Evolutionary conservation across 805 yeast species (phyloP), one percentile per base, ranked within the genome.

Genomic region (Torulaspora delbrueckii): DNA sequence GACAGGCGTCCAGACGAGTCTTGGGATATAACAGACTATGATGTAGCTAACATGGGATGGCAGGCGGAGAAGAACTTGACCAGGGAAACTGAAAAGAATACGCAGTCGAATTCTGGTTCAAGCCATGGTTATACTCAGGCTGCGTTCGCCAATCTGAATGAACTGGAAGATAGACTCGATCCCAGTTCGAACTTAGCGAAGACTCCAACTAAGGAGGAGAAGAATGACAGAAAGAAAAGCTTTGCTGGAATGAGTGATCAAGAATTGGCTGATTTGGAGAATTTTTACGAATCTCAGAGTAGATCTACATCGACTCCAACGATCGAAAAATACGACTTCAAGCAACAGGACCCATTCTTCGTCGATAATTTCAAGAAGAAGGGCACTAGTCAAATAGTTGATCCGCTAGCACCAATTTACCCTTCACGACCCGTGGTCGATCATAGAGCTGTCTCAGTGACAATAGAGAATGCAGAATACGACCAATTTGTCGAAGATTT

Each of bases 341-440:
- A 59, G 8, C 56, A 60, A 48, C 65, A 58, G 40, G 53, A 48
- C 40, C 55, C 57, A 9, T 38, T 55, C 3, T 54, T 53, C 42
- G 45, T 55, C 10, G 56, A 48, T 8, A 45, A 40, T n/a, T 35
- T 43, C 9, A 27, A 38, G 22, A 31, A 40, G 14, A 43, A 47
- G 40, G 45, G 38, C 12, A 43, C 43, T 2, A 18, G 40, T 6
- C 37, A 32, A 6, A 13, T 35, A 10, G 32, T 43, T n/a, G 65
- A 62, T 41, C 54, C 63, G 6, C 43, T 57, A 24, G 51, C 56
- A 1, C 57, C 57, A 10, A 54, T 56, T 7, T 66, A 66, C 40
- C 70, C 70, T 9, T 58, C 70, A 4, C 53, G 67, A 37, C 70
- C 70, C 3, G 50, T 53, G 5, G 57, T 64, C 2, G 47, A 47